These are phyloP conservation scores for Halophytophthora polymorphica DNA, from an alignment of 352 stramenopile species.

Conservation along the genomic window DNA sequence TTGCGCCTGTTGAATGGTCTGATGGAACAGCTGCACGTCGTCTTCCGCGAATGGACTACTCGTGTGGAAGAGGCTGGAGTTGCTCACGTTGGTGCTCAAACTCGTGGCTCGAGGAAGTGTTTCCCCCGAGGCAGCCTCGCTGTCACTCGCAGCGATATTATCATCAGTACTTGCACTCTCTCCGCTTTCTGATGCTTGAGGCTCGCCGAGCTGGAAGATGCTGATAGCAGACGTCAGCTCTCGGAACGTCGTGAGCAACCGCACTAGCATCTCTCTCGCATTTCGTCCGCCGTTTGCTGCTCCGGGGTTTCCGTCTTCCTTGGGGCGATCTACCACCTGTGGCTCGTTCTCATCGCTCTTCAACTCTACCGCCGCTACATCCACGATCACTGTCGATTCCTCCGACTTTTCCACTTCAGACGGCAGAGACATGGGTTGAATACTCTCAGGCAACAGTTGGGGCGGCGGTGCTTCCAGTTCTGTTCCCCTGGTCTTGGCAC, in stretches of 20 bases:
- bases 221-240: slow-evolving; percentile 27
- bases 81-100: no score
- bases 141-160: background rate
- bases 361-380: slow-evolving; percentile 1
- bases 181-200: background rate
- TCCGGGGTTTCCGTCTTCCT: background rate
- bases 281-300: slow-evolving; percentile 4
- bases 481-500: slow-evolving; percentile 15
- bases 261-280: slow-evolving; percentile 18
- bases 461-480: background rate
- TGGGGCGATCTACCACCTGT: background rate
- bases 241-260: slow-evolving; percentile 21
- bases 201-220: slow-evolving; percentile 8
- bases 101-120: no score
- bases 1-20: background rate
- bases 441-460: slow-evolving; percentile 10
- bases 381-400: slow-evolving; percentile 2
- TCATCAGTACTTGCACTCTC: slow-evolving; percentile 3
- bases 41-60: no score
- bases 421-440: background rate
- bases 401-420: slow-evolving; percentile 4
- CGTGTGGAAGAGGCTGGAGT: no score
- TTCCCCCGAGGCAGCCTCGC: no score
- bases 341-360: slow-evolving; percentile 1
- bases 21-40: background rate